Conservation (phyloP, 768 basidiomycete genomes). For the Xanthoconium purpureum region DNA sequence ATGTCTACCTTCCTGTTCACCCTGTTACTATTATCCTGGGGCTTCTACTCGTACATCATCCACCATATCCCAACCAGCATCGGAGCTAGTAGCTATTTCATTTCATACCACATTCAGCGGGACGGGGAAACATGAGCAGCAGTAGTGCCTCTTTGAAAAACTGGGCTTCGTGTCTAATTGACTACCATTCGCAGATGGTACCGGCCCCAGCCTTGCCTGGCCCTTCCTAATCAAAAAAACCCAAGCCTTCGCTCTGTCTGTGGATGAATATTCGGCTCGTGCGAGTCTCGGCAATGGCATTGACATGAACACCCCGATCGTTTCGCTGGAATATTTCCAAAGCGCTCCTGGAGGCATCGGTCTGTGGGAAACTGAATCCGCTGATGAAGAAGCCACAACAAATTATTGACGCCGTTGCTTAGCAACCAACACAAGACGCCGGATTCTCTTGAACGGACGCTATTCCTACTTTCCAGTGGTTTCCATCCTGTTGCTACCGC, state of each 20-base stretch:
- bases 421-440: neutral
- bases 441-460: neutral
- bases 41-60: too few relatives aligned
- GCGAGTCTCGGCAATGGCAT: neutral
- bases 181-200: neutral
- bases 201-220: neutral
- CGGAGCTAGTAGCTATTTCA: too few relatives aligned
- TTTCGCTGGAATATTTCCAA: neutral
- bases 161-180: neutral
- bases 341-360: neutral
- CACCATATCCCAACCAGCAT: too few relatives aligned
- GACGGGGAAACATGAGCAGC: neutral
- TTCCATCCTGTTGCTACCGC: neutral
- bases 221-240: neutral
- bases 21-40: too few relatives aligned
- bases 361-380: neutral
- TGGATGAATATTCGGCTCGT: neutral
- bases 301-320: neutral
- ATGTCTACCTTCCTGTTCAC: too few relatives aligned
- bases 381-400: neutral
- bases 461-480: conserved; percentile 7
- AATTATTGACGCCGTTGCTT: neutral
- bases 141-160: neutral
- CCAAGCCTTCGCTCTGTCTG: neutral
- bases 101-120: too few relatives aligned